Conservation (phyloP, 164 flowering plant species). For the Saururus chinensis region DNA sequence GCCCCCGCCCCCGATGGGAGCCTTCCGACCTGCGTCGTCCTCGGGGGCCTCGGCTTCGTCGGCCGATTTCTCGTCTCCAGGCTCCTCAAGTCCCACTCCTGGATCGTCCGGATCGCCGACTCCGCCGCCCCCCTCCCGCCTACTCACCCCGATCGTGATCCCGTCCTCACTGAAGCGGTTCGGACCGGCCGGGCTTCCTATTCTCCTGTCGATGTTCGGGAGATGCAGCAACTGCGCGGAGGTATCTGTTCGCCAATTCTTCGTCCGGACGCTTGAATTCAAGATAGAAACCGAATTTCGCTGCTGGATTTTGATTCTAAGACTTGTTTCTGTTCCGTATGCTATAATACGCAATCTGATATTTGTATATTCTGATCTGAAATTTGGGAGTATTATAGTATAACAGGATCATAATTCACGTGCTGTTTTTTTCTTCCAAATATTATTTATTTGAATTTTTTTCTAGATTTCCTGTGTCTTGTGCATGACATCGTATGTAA, state of each 20-base stretch:
- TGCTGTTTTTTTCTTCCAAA: too few relatives aligned
- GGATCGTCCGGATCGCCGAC: constrained; percentile 85
- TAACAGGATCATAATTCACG: too few relatives aligned
- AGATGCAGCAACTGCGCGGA: constrained; percentile 30
- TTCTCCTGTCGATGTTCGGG: constrained; percentile 50
- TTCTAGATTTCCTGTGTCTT: neutral
- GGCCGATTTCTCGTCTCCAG: constrained; percentile 55
- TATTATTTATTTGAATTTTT: too few relatives aligned
- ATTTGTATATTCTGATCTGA: too few relatives aligned
- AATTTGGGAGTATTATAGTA: too few relatives aligned
- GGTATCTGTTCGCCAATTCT: constrained; percentile 17
- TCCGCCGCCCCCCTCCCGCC: constrained; percentile 25
- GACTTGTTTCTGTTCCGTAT: too few relatives aligned
- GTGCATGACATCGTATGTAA: neutral
- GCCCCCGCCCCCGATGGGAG: constrained; percentile 16
- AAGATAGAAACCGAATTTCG: too few relatives aligned
- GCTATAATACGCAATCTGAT: too few relatives aligned
- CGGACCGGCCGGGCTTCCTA: constrained; percentile 56
- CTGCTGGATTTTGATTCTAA: neutral
- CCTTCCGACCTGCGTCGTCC: constrained; percentile 49
- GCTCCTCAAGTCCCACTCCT: constrained; percentile 44
- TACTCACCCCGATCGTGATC: constrained; percentile 25
- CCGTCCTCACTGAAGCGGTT: constrained; percentile 42
- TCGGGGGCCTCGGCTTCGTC: constrained; percentile 60
- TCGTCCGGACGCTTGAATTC: neutral